These are phyloP conservation scores for Aspergillus thermomutatus DNA, from an alignment of 2,329 filamentous ascomycete species.

Conservation along the genomic window DNA sequence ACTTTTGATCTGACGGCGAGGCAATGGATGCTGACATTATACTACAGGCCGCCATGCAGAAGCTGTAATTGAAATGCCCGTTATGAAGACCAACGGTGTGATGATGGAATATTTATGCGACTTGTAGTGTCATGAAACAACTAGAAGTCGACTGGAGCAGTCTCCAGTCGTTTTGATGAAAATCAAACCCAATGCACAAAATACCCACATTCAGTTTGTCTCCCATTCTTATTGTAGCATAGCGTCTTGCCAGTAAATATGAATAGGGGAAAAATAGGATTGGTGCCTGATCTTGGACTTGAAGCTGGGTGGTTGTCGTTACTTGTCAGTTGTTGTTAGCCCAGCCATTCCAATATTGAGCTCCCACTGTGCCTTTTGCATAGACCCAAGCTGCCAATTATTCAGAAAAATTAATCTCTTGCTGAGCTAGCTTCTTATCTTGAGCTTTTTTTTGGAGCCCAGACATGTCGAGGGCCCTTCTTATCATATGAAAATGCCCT, in stretches of 20 bases:
- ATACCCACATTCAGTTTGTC: conserved; percentile 13
- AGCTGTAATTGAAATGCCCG: conserved; percentile 63
- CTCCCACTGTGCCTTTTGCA: no score
- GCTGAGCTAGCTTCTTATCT: no score
- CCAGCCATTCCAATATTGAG: no score
- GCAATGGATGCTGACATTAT: conserved; percentile 13
- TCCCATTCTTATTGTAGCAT: not conserved
- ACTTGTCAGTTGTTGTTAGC: no score
- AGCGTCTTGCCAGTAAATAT: not conserved
- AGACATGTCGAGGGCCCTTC: no score
- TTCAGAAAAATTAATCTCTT: no score
- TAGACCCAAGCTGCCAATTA: no score
- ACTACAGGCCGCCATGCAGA: conserved; percentile 72
- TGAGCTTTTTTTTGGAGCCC: no score
- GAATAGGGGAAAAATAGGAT: not conserved
- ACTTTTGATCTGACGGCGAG: not conserved
- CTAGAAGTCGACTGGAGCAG: conserved; percentile 26
- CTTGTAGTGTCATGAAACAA: conserved; percentile 35
- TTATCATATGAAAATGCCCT: not conserved
- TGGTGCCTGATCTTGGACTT: no score
- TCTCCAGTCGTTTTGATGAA: conserved; percentile 30
- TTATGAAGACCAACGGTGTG: conserved; percentile 31
- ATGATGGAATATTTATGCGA: conserved; percentile 35
- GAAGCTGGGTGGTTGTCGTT: no score
- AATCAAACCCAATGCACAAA: conserved; percentile 22